Percentiles rank a stretch among this genome's conserved stretches.
These are phyloP conservation scores for Curvularia sp. DNA, from an alignment of 2,329 filamentous ascomycete genomes.

Conservation along the genomic window DNA sequence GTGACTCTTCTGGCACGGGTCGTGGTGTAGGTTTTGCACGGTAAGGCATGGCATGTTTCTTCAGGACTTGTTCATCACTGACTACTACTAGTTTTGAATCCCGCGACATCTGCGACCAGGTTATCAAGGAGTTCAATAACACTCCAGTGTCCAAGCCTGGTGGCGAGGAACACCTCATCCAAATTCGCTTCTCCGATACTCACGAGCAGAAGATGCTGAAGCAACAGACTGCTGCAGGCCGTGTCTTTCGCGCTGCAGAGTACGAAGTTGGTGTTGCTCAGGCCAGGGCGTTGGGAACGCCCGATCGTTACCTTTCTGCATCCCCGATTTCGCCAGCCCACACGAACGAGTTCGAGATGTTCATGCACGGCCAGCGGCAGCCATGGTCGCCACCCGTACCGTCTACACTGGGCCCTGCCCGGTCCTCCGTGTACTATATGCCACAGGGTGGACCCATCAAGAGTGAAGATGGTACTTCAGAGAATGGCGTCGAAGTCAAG, in stretches of 20 bases:
- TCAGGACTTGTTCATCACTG: slow-evolving; percentile 1
- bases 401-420: slow-evolving; percentile 45
- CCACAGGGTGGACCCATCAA: slow-evolving; percentile 36
- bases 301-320: slow-evolving; percentile 46
- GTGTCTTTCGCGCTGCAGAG: slow-evolving; percentile 94
- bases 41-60: slow-evolving; percentile 59
- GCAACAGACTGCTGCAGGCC: slow-evolving; percentile 91
- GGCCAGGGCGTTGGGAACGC: slow-evolving; percentile 45
- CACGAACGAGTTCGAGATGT: slow-evolving; percentile 51
- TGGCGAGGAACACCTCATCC: slow-evolving; percentile 80
- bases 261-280: slow-evolving; percentile 64
- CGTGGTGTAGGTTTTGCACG: slow-evolving; percentile 97
- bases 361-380: slow-evolving; percentile 45
- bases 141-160: slow-evolving; percentile 60
- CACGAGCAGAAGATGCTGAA: slow-evolving; percentile 96
- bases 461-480: slow-evolving; percentile 40
- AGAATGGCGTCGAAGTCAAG: slow-evolving; percentile 41
- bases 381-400: slow-evolving; percentile 47
- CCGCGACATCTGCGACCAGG: slow-evolving; percentile 87
- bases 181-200: slow-evolving; percentile 96
- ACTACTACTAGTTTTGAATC: slow-evolving; percentile 75
- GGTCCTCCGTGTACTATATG: slow-evolving; percentile 40
- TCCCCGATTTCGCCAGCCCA: slow-evolving; percentile 45
- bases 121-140: slow-evolving; percentile 88
- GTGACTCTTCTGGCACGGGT: slow-evolving; percentile 88